These are phyloP conservation scores for Pichia sorboxylosa DNA, from an alignment of 1,139 yeast species.

Conservation along the genomic window DNA sequence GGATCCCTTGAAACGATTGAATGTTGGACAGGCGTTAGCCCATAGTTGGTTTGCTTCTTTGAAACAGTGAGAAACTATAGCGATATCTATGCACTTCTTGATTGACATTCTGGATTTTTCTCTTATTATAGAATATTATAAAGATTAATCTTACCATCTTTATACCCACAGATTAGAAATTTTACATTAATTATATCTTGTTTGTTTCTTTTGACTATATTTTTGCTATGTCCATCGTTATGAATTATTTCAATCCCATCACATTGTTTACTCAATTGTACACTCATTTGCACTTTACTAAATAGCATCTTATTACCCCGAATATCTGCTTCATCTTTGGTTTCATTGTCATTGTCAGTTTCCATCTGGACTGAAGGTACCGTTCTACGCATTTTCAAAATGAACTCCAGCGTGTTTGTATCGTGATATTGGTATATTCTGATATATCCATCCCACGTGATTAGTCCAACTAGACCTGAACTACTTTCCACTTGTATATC, in stretches of 20 bases:
- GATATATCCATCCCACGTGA: constrained; percentile 26
- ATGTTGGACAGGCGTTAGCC: constrained; percentile 36
- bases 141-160: constrained; percentile 24
- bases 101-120: no score
- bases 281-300: constrained; percentile 14
- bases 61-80: neutral
- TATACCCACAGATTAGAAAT: constrained; percentile 22
- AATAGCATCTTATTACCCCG: constrained; percentile 14
- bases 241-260: constrained; percentile 7
- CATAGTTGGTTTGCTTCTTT: constrained; percentile 64
- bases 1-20: constrained; percentile 42
- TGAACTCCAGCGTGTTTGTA: constrained; percentile 8
- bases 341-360: constrained; percentile 9
- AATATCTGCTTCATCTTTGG: constrained; percentile 11
- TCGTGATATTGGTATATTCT: constrained; percentile 19
- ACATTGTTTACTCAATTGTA: constrained; percentile 6
- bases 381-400: constrained; percentile 18
- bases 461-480: constrained; percentile 14
- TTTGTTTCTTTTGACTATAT: constrained; percentile 20
- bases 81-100: no score
- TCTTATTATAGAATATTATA: no score
- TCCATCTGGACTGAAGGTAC: constrained; percentile 17
- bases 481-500: constrained; percentile 10
- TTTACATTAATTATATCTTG: constrained; percentile 15
- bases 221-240: constrained; percentile 22